A percentile compares a stretch with the other conserved stretches of the same genome.
phyloP scores from a whole-genome alignment of 176 grass and related monocot species.

The Triticum turgidum region DNA sequence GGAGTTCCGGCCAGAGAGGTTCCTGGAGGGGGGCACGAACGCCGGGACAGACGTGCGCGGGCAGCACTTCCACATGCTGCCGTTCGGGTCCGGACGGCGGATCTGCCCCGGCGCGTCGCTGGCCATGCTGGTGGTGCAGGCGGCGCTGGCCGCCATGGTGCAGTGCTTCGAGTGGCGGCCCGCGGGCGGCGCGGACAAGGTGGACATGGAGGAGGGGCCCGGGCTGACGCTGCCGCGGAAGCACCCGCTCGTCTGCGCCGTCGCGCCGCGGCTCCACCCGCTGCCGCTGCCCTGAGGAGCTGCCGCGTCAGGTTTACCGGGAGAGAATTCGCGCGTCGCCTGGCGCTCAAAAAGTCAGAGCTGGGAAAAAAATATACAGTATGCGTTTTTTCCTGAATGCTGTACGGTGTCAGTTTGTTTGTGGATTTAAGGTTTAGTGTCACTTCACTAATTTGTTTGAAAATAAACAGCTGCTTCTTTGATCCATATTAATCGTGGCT shows the following conservation, averaged over 20 bases:
- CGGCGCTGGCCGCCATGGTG: constrained; percentile 51
- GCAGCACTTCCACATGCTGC: constrained; percentile 73
- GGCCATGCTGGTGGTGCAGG: constrained; percentile 48
- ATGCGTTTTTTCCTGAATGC: too few species aligned
- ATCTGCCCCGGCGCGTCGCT: constrained; percentile 68
- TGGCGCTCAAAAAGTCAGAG: too few species aligned
- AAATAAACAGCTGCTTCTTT: too few species aligned
- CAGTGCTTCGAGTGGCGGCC: constrained; percentile 72
- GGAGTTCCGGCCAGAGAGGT: constrained; percentile 65
- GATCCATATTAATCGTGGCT: too few species aligned
- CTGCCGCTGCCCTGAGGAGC: neutral
- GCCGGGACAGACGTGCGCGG: constrained; percentile 50
- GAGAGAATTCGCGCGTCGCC: too few species aligned
- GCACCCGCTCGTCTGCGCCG: constrained; percentile 35
- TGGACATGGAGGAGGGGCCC: constrained; percentile 65
- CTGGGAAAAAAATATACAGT: too few species aligned
- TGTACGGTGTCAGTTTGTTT: too few species aligned
- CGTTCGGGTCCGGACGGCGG: constrained; percentile 61
- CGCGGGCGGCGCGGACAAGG: constrained; percentile 25
- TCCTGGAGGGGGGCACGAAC: constrained; percentile 4
- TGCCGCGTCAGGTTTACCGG: neutral
- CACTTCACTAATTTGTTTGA: too few species aligned
- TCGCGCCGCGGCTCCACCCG: constrained; percentile 14
- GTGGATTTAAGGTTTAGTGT: too few species aligned
- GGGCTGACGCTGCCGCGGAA: constrained; percentile 48